Base-by-base conservation (phyloP, 192 early-diverging fungal genomes). In the Thoreauomyces humboldtii region DNA sequence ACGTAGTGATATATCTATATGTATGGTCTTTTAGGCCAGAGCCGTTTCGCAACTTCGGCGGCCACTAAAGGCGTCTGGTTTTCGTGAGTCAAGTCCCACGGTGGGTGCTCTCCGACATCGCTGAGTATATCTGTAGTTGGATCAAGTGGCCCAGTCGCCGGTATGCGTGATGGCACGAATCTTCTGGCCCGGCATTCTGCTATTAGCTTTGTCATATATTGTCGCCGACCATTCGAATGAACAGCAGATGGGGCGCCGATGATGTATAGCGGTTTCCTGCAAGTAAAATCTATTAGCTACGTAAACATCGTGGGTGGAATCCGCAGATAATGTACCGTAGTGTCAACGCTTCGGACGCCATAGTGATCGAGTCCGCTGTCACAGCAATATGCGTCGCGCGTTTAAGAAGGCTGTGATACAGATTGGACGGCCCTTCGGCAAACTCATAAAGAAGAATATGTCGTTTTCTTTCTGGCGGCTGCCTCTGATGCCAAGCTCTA, bases 101-200 rank as follows among this genome's bases (percentile, higher is more conserved):
- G 37, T 29, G 59, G 59, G 36, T 69, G 67, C 25, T 69, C 67
- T 11, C 67, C 67, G 22, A 69, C 50, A 54, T 69, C 67, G 43
- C 67, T 69, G 7, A 69, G 34, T 17, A 69, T 34, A 55, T 69
- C 67, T 5, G 45, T 34, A 17, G n/a, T 36, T 22, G n/a, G 9
- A 5, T 32, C 58, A 32, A 12, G 38, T 17, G 17, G 9, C 5
- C 11, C 52, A 17, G n/a, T 25, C 7, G 29, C 19, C 0, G 53
- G 59, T 17, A 3, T 21, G 12, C 65, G 65, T 24, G 59, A 45
- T 0, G 67, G 67, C 37, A 62, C 47, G 58, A 69, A 69, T 2
- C 19, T 32, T 12, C 67, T 15, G 14, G 34, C 27, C 37, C 48
- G 59, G 21, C 27, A 21, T 19, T 44, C 36, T n/a, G 24, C 47